Base-by-base conservation (phyloP, 352 stramenopile species). In the Phytophthora chlamydospora region DNA sequence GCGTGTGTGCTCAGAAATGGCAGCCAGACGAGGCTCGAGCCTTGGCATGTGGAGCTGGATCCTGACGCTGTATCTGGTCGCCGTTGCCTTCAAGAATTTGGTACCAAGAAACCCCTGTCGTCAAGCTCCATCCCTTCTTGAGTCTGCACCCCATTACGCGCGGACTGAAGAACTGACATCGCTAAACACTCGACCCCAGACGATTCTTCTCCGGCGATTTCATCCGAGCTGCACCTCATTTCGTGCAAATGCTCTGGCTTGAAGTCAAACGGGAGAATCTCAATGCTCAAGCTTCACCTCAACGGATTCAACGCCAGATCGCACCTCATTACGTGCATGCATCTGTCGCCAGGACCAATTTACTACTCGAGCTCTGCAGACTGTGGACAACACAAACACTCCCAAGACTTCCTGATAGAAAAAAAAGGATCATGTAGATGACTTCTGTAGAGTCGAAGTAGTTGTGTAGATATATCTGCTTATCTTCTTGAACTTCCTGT, bases 151-250 rank as follows among this genome's bases (percentile, higher is more conserved):
- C 21, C 58, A 73, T 69, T 66, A 53, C 64, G 59, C 66, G 58
- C 47, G 50, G 7, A 39, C 58, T 48, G 27, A 16, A 40, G 39
- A 7, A 38, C 13, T 59, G 8, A 13, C 40, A 29, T 29, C 2
- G 24, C 24, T 29, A 6, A 6, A 0, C 10, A 13, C 39, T 51
- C 7, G 19, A 39, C 9, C 32, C 50, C 46, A 62, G 38, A 29
- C 24, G 24, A 29, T 29, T 29, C 24, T 29, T 29, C 24, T 6
- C 24, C 24, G 24, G 24, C 4, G 24, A 50, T 47, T 60, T 52
- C 21, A 8, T 45, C 21, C 48, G 41, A 62, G 58, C 29, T 56
- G 60, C 60, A 70, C 50, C 60, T 74, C 66, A 74, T 73, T 68
- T 49, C 58, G 58, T 73, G 64, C 51, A 38, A 39, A 21, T 56